Percentiles rank a stretch among this genome's conserved stretches.
phyloP scores from a whole-genome alignment of 2,329 filamentous ascomycete genomes.

The Fusarium globosum region DNA sequence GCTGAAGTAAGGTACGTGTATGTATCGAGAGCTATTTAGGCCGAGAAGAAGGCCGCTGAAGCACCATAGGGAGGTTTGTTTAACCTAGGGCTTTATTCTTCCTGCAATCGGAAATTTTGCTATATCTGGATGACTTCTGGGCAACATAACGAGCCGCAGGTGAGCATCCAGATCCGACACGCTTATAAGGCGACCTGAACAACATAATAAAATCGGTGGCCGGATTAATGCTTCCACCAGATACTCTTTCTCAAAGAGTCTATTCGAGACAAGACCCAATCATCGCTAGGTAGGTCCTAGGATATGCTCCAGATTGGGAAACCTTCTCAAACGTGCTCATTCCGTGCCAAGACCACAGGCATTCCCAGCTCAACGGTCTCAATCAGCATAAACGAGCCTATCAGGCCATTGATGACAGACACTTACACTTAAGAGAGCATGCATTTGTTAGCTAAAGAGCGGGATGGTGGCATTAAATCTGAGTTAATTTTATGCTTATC shows the following conservation, averaged over 20 bases:
- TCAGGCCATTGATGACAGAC: neutral
- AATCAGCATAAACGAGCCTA: neutral
- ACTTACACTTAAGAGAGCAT: neutral
- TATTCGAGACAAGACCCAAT: neutral
- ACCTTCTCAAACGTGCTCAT: constrained; percentile 25
- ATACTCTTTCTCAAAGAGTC: neutral
- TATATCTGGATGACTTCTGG: neutral
- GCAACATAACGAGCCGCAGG: neutral
- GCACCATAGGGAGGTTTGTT: fast-evolving
- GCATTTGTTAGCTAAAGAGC: neutral
- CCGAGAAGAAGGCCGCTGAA: no score
- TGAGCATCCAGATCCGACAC: neutral
- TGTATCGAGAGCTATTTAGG: no score
- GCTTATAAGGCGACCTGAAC: neutral
- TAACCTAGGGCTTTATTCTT: no score
- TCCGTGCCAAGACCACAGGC: constrained; percentile 5
- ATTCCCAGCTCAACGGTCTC: neutral
- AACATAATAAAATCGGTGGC: neutral
- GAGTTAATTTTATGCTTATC: constrained; percentile 17
- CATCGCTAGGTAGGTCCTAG: neutral
- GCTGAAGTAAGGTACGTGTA: fast-evolving
- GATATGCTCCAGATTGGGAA: neutral
- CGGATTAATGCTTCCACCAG: no score
- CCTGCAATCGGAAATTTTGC: neutral
- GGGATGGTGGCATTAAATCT: neutral